Base-by-base conservation (phyloP, 2,329 filamentous ascomycete species). In the Exutisphaerella laricina region DNA sequence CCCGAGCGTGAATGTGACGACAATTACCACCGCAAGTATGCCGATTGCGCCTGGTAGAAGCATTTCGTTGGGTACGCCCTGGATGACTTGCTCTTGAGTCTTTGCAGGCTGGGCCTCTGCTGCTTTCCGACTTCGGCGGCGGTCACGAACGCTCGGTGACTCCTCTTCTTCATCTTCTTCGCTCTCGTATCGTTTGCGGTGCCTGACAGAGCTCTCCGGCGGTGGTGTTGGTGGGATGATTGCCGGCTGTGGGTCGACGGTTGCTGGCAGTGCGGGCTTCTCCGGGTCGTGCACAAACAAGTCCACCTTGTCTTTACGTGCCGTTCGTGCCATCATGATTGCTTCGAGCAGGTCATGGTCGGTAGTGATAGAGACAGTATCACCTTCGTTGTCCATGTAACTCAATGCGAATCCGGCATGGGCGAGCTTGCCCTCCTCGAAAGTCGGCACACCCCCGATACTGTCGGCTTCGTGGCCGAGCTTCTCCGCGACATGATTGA, bases 351-450 rank as follows among this genome's bases (percentile, higher is more conserved):
- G 77, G 62, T 98, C 92, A 53, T 90, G 84, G 60, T 97, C 88
- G 0, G 90, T 94, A 8, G 92, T 98, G 63, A 98, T 95, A 29
- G 89, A 95, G 12, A 98, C 88, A 1, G 87, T 89, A 63, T 98
- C 92, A 43, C 92, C 90, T 62, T 98, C 92, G 57, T 97, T 90
- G 63, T 98, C 92, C 54, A 97, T 73, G 61, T 97, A 98, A 72
- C 88, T 95, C 48, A 98, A 72, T 20, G 90, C 92, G 60, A 90
- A 98, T 5, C 92, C 92, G 25, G 79, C 75, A 39, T 79, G 77
- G 36, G 80, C 80, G 30, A 95, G 73, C 60, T 80, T 84, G 57
- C 88, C 88, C 17, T 94, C 84, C 43, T 88, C 84, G 14, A 89
- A 83, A 0, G 70, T 73, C 1, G 90, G 86, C 35, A 77, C 73